Conservation (phyloP, 2,329 filamentous ascomycete genomes). For the Clonostachys chloroleuca region DNA sequence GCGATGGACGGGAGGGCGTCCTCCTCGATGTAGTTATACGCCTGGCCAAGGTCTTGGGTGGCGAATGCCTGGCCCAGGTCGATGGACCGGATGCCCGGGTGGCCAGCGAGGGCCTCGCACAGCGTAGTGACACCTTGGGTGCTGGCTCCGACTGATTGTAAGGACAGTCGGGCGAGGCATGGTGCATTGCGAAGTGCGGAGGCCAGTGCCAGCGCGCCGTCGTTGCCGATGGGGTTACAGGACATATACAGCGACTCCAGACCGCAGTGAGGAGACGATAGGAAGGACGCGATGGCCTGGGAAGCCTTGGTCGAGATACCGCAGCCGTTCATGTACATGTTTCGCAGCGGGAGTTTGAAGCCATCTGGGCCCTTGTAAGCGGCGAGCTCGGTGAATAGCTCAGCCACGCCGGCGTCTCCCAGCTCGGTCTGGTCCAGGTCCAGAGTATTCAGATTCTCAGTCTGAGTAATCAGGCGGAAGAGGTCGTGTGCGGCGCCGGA, state of each 20-base stretch:
- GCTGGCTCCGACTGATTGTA: constrained; percentile 38
- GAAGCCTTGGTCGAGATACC: constrained; percentile 23
- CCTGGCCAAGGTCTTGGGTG: constrained; percentile 37
- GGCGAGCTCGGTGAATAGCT: constrained; percentile 32
- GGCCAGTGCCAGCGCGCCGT: constrained; percentile 20
- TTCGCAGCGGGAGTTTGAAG: constrained; percentile 19
- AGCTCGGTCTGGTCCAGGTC: constrained; percentile 50
- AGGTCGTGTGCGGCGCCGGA: constrained; percentile 29
- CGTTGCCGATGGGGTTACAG: constrained; percentile 27
- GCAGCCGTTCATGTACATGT: constrained; percentile 29
- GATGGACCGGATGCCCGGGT: constrained; percentile 27
- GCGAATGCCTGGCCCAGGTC: constrained; percentile 40
- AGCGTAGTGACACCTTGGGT: constrained; percentile 29
- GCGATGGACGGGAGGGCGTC: constrained; percentile 21
- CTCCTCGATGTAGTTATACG: constrained; percentile 42
- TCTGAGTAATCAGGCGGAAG: constrained; percentile 35
- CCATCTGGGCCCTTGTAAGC: constrained; percentile 17
- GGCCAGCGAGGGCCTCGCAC: constrained; percentile 24
- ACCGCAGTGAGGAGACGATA: constrained; percentile 21
- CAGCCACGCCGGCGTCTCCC: constrained; percentile 36
- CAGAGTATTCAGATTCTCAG: constrained; percentile 37
- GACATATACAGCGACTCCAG: constrained; percentile 30
- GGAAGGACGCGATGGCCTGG: constrained; percentile 21
- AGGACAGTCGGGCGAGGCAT: constrained; percentile 25
- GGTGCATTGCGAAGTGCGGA: constrained; percentile 20